Base-by-base conservation (phyloP, 305 asterid genomes). In the Fraxinus greggii region DNA sequence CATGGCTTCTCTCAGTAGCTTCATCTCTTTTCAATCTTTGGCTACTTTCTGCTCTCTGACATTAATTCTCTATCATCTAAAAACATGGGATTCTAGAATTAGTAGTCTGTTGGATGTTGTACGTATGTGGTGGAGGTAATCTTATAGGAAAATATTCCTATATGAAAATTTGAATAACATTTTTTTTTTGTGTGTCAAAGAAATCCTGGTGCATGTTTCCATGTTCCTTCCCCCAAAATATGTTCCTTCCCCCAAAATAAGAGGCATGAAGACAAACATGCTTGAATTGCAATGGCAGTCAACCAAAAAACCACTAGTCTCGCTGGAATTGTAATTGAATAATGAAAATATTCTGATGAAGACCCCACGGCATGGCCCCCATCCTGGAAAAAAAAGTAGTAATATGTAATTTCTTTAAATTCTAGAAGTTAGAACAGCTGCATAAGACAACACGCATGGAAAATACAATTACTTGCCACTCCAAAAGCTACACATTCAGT, bases 21-120 rank as follows among this genome's bases (percentile, higher is more conserved):
- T 92, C 97, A 26, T 90, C 89, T 5, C 98, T 94, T 56, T 86
- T 88, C 79, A 93, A 94, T 83, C 91, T 92, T 33, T 93, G 97
- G 97, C 72, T 89, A 51, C 92, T 93, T 83, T 92, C 97, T 29
- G 86, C 93, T 19, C 80, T 87, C 81, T 79, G 86, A 75, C 70
- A 83, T 78, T 79, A 82, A 67, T 72, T 40, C 31, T 61, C 31
- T 29, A 69, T 19, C 79, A 69, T 36, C 42, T 9, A 70, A 73
- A 77, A 81, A 33, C 74, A 67, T 67, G 21, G 35, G 38, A 12
- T 28, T 26, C 35, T 67, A 67, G 74, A 67, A 26, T 51, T 5
- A 51, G 63, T 51, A 5, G 24, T 17, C 63, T 5, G 24, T 51
- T n/a, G 24, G 31, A 23, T 63, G 72, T 24, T 63, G 72, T 23